Percentiles rank a stretch among this genome's conserved stretches.
These are phyloP conservation scores for Kodamaea restingae DNA, from an alignment of 805 yeast species.

Conservation along the genomic window DNA sequence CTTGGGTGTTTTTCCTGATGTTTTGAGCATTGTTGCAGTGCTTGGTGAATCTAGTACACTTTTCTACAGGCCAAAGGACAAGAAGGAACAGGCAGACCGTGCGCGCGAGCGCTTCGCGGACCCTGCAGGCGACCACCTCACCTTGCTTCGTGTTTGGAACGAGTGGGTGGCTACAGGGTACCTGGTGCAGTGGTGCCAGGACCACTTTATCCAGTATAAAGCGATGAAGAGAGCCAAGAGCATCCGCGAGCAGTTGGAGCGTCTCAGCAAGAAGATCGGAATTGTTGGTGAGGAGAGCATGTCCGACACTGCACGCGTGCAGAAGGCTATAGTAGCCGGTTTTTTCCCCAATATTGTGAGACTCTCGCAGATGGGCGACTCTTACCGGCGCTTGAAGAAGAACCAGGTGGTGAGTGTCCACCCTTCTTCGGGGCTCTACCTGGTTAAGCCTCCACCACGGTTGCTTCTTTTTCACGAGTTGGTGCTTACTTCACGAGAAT, in stretches of 20 bases:
- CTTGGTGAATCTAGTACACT: constrained; percentile 71
- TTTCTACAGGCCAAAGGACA: constrained; percentile 67
- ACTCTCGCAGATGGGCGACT: constrained; percentile 59
- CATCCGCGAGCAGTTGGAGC: constrained; percentile 64
- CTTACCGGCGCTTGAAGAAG: constrained; percentile 61
- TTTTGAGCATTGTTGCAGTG: constrained; percentile 77
- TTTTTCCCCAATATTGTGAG: constrained; percentile 65
- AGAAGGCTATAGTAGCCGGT: constrained; percentile 61
- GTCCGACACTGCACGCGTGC: constrained; percentile 26
- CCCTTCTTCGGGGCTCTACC: constrained; percentile 74
- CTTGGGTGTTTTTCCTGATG: constrained; percentile 60
- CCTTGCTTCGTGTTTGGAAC: constrained; percentile 69
- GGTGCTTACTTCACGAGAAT: constrained; percentile 81
- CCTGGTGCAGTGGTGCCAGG: constrained; percentile 79
- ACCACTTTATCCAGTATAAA: constrained; percentile 74
- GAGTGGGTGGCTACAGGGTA: constrained; percentile 68
- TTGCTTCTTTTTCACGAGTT: constrained; percentile 77
- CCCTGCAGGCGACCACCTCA: constrained; percentile 72
- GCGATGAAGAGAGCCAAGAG: constrained; percentile 65
- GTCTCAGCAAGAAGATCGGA: constrained; percentile 54
- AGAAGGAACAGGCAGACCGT: constrained; percentile 61
- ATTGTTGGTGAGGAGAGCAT: constrained; percentile 23
- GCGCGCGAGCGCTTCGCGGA: constrained; percentile 53
- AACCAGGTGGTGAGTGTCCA: constrained; percentile 76
- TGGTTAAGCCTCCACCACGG: constrained; percentile 67